Conservation (phyloP, 352 stramenopile species). For the Phytophthora hybrid region DNA sequence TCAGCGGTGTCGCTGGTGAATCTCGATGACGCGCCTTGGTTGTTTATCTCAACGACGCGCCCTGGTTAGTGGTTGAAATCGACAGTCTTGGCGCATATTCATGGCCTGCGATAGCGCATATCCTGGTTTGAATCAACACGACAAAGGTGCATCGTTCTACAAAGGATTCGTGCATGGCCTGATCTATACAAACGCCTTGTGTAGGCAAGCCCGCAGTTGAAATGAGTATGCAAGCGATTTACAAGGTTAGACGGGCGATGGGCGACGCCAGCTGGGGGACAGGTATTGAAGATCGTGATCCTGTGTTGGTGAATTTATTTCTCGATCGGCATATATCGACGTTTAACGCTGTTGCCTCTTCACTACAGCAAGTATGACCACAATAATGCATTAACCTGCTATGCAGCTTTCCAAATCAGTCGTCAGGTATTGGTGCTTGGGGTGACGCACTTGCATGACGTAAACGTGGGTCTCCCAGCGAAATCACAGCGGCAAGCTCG, state of each 20-base stretch:
- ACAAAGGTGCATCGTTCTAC: conserved; percentile 17
- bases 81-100: neutral
- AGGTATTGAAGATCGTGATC: conserved; percentile 9
- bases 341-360: neutral
- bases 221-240: conserved; percentile 19
- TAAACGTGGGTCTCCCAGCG: conserved; percentile 33
- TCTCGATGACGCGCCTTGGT: conserved; percentile 19
- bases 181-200: conserved; percentile 9
- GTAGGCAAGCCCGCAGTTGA: neutral
- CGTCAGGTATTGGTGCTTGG: conserved; percentile 33
- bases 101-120: neutral
- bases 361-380: too few species aligned
- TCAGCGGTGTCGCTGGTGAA: conserved; percentile 25
- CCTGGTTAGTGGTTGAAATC: neutral
- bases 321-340: neutral
- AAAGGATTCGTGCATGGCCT: neutral
- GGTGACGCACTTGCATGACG: conserved; percentile 32
- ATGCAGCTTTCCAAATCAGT: neutral
- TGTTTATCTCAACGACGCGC: too few species aligned
- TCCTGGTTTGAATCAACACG: neutral
- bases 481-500: conserved; percentile 27
- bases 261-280: neutral
- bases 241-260: conserved; percentile 16
- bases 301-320: neutral
- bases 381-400: neutral